These are phyloP conservation scores for Fusarium torulosum DNA, from an alignment of 2,329 filamentous ascomycete species.

Conservation along the genomic window DNA sequence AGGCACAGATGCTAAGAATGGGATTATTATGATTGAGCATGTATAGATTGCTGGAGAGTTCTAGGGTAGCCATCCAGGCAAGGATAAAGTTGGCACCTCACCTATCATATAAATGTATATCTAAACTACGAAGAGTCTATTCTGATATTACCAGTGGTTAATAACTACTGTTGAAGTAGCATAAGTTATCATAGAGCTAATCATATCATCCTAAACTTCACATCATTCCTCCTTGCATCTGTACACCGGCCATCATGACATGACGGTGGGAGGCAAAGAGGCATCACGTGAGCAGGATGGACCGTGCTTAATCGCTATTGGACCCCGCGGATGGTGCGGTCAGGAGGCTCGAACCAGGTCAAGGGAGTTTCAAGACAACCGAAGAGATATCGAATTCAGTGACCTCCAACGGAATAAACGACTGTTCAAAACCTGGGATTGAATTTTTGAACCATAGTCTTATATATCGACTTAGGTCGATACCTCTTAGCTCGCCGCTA, in stretches of 20 bases:
- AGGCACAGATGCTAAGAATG: not conserved
- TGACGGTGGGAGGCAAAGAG: not conserved
- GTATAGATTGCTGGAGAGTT: not conserved
- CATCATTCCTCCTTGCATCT: too few relatives aligned
- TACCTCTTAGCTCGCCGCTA: slow-evolving; percentile 54
- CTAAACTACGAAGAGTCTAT: too few relatives aligned
- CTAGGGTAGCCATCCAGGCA: not conserved
- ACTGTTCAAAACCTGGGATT: not conserved
- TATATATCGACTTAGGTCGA: slow-evolving; percentile 5
- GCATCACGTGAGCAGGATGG: slow-evolving; percentile 35
- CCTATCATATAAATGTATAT: too few relatives aligned
- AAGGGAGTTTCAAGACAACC: slow-evolving; percentile 32
- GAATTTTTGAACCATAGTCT: not conserved
- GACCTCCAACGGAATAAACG: slow-evolving; percentile 13
- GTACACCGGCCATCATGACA: not conserved
- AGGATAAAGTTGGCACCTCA: too few relatives aligned
- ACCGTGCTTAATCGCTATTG: slow-evolving; percentile 38
- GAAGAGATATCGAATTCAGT: slow-evolving; percentile 32
- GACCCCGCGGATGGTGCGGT: slow-evolving; percentile 41
- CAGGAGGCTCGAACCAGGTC: slow-evolving; percentile 39
- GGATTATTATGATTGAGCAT: not conserved
- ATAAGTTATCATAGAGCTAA: too few relatives aligned
- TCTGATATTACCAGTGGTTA: too few relatives aligned
- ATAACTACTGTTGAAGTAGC: too few relatives aligned
- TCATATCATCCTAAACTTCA: too few relatives aligned